These are phyloP conservation scores for Hysterium pulicare DNA, from an alignment of 2,329 filamentous ascomycete species.

Conservation along the genomic window DNA sequence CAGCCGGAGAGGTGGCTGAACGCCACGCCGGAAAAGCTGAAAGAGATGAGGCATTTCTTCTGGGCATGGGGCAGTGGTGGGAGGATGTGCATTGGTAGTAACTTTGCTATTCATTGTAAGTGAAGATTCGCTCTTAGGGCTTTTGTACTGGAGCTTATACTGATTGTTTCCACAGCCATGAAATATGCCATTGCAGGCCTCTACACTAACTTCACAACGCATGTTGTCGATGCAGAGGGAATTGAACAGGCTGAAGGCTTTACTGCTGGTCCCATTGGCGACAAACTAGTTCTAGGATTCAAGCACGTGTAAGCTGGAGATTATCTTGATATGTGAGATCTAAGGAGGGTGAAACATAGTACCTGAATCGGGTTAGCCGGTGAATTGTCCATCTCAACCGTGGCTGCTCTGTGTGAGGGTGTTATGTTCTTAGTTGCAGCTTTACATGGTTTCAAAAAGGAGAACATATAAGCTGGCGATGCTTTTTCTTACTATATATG, in stretches of 20 bases:
- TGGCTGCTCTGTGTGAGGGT: too few species aligned
- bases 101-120: constrained; percentile 34
- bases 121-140: too few species aligned
- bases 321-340: too few species aligned
- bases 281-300: constrained; percentile 15
- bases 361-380: too few species aligned
- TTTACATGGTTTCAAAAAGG: too few species aligned
- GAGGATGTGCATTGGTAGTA: constrained; percentile 42
- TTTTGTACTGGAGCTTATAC: background rate
- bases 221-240: constrained; percentile 28
- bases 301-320: constrained; percentile 1
- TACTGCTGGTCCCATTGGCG: constrained; percentile 36
- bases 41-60: constrained; percentile 38
- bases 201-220: constrained; percentile 54
- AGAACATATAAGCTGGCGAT: too few species aligned
- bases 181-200: constrained; percentile 64
- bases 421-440: too few species aligned
- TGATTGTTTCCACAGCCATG: constrained; percentile 51
- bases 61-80: constrained; percentile 45
- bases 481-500: too few species aligned
- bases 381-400: too few species aligned
- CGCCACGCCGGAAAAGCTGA: background rate
- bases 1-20: constrained; percentile 6
- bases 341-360: too few species aligned
- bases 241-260: constrained; percentile 39